phyloP scores from a whole-genome alignment of 352 stramenopile species.

The Thraustochytrium aureum region DNA sequence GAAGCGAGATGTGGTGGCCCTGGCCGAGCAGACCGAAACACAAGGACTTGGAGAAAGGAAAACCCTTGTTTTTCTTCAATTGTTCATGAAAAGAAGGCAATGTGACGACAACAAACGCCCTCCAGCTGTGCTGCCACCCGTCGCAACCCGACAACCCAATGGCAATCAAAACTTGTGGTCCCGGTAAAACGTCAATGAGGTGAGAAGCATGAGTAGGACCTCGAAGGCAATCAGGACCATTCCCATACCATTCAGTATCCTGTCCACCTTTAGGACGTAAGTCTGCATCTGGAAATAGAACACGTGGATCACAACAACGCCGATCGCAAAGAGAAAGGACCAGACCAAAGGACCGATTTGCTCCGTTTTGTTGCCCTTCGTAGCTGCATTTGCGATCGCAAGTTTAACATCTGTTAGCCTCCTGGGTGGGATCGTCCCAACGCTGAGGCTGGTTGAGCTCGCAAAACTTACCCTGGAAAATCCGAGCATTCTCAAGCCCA shows the following conservation, averaged over 20 bases:
- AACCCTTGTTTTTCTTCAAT: too few relatives aligned
- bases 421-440: too few relatives aligned
- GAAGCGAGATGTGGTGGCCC: too few relatives aligned
- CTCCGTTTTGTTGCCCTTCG: slow-evolving; percentile 75
- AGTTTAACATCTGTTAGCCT: too few relatives aligned
- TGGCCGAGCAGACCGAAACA: too few relatives aligned
- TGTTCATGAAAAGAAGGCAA: too few relatives aligned
- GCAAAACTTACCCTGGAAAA: slow-evolving; percentile 66
- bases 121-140: too few relatives aligned
- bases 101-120: too few relatives aligned
- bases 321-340: slow-evolving; percentile 64
- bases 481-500: slow-evolving; percentile 64
- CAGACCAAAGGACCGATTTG: slow-evolving; percentile 66
- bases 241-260: slow-evolving; percentile 66
- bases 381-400: too few relatives aligned
- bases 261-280: slow-evolving; percentile 70
- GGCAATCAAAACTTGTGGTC: background rate
- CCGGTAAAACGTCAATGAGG: slow-evolving; percentile 61
- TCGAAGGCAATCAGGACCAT: slow-evolving; percentile 66
- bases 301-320: slow-evolving; percentile 67
- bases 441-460: too few relatives aligned
- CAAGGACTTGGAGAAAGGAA: too few relatives aligned
- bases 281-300: slow-evolving; percentile 74
- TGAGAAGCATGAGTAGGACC: slow-evolving; percentile 61
- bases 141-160: too few relatives aligned